A percentile compares a stretch with the other conserved stretches of the same genome.
These are phyloP conservation scores for Ampelocalamus luodianensis DNA, from an alignment of 176 grass and related monocot genomes.

Conservation along the genomic window DNA sequence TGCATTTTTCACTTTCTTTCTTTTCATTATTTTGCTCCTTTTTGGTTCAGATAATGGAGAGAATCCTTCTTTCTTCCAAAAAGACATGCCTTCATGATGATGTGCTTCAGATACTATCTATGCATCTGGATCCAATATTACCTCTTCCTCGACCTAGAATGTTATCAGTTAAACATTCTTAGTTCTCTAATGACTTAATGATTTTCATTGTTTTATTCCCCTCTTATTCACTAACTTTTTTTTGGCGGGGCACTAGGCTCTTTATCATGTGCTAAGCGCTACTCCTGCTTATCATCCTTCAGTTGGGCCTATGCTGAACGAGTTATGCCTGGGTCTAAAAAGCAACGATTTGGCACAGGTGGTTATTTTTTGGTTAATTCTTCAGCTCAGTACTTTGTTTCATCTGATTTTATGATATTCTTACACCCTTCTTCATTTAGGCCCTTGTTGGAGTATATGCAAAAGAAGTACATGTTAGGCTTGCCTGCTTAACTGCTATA, in stretches of 20 bases:
- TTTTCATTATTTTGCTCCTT: constrained; percentile 19
- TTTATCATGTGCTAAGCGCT: constrained; percentile 92
- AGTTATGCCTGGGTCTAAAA: constrained; percentile 90
- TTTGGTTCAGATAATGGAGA: constrained; percentile 68
- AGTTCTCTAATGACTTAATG: constrained; percentile 41
- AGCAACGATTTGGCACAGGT: constrained; percentile 79
- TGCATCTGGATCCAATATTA: constrained; percentile 97
- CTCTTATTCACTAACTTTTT: constrained; percentile 32
- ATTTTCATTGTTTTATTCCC: constrained; percentile 39
- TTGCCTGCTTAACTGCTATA: constrained; percentile 93
- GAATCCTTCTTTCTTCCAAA: constrained; percentile 77
- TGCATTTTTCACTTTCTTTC: not conserved
- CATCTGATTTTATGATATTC: constrained; percentile 31
- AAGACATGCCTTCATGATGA: constrained; percentile 96
- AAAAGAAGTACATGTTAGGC: constrained; percentile 84
- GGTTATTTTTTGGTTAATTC: constrained; percentile 46
- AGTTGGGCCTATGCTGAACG: constrained; percentile 90
- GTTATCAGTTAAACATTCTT: constrained; percentile 83
- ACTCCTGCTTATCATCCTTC: constrained; percentile 77
- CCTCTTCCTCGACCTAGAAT: constrained; percentile 92
- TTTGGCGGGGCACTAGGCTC: constrained; percentile 57
- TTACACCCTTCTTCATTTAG: constrained; percentile 52
- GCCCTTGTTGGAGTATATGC: constrained; percentile 89
- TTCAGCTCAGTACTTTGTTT: constrained; percentile 18
- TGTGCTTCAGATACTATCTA: constrained; percentile 79